Percentiles rank a stretch among this genome's conserved stretches.
These are phyloP conservation scores for Polysphondylium violaceum DNA, from an alignment of 78 protist species.

Conservation along the genomic window DNA sequence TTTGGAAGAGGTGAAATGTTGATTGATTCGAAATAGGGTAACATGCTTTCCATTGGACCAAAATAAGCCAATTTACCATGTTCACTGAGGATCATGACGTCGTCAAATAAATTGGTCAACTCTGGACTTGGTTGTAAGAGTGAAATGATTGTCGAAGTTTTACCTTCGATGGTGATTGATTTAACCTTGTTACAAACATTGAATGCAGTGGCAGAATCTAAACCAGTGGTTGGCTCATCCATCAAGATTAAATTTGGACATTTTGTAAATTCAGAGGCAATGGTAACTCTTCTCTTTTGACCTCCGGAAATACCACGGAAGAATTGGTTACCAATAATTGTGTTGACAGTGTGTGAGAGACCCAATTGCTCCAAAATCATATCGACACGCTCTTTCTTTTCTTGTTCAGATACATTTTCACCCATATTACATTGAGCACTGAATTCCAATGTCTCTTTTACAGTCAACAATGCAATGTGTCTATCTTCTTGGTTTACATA, in stretches of 20 bases:
- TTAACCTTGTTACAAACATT: constrained; percentile 16
- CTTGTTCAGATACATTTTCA: neutral
- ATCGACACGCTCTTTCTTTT: constrained; percentile 46
- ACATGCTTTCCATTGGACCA: constrained; percentile 29
- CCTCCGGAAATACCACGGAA: constrained; percentile 87
- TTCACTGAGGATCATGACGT: constrained; percentile 52
- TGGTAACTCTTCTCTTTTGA: constrained; percentile 80
- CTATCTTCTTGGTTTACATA: constrained; percentile 76
- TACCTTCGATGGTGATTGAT: constrained; percentile 36
- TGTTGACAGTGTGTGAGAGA: constrained; percentile 49
- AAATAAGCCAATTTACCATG: constrained; percentile 62
- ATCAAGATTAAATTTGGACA: constrained; percentile 76
- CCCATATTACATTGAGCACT: constrained; percentile 76
- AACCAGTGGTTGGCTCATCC: constrained; percentile 84
- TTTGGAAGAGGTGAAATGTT: constrained; percentile 23
- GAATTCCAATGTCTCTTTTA: constrained; percentile 79
- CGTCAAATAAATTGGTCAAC: constrained; percentile 72
- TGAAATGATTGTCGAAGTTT: constrained; percentile 48
- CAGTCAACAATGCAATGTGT: constrained; percentile 65
- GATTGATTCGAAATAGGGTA: constrained; percentile 53
- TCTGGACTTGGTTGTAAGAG: constrained; percentile 77
- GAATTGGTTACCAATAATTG: constrained; percentile 72
- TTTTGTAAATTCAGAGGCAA: constrained; percentile 85
- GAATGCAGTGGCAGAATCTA: constrained; percentile 42
- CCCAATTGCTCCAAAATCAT: constrained; percentile 63